Evolutionary conservation across 352 stramenopile species (phyloP).

Genomic region (Pythium pyrilobum): DNA sequence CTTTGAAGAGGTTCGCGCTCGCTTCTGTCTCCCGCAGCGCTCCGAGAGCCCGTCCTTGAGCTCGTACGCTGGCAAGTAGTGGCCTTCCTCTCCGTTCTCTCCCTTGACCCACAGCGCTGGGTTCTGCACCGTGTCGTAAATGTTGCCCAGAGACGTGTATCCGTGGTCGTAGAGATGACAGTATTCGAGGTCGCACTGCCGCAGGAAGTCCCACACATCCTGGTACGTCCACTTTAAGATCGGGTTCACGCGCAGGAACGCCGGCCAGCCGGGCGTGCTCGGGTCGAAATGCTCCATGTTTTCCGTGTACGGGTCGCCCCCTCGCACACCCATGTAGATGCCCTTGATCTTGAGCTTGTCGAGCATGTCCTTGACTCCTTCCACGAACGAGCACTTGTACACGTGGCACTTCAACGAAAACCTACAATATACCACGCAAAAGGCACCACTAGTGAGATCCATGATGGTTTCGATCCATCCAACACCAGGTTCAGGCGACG

Average conservation of each 20-base stretch:
- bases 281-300: slow-evolving; percentile 82
- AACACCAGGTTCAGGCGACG: slow-evolving; percentile 1
- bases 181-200: slow-evolving; percentile 83
- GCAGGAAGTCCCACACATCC: slow-evolving; percentile 93
- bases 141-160: slow-evolving; percentile 92
- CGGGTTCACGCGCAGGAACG: slow-evolving; percentile 98
- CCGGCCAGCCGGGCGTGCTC: slow-evolving; percentile 88
- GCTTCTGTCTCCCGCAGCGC: slow-evolving; percentile 73
- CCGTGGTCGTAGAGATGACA: slow-evolving; percentile 90
- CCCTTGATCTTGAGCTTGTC: slow-evolving; percentile 82
- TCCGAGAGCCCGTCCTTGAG: slow-evolving; percentile 66
- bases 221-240: slow-evolving; percentile 96
- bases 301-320: slow-evolving; percentile 91
- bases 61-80: slow-evolving; percentile 69
- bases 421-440: slow-evolving; percentile 2
- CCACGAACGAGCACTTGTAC: slow-evolving; percentile 89
- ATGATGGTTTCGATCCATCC: background rate
- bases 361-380: slow-evolving; percentile 90
- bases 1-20: slow-evolving; percentile 65
- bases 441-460: background rate
- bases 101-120: slow-evolving; percentile 81
- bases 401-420: slow-evolving; percentile 62
- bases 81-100: slow-evolving; percentile 40
- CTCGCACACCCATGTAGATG: slow-evolving; percentile 88
- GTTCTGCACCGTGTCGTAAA: slow-evolving; percentile 94